Percentiles rank a stretch among this genome's conserved stretches.
These are phyloP conservation scores for Hymenoscyphus linearis DNA, from an alignment of 2,329 filamentous ascomycete species.

Conservation along the genomic window DNA sequence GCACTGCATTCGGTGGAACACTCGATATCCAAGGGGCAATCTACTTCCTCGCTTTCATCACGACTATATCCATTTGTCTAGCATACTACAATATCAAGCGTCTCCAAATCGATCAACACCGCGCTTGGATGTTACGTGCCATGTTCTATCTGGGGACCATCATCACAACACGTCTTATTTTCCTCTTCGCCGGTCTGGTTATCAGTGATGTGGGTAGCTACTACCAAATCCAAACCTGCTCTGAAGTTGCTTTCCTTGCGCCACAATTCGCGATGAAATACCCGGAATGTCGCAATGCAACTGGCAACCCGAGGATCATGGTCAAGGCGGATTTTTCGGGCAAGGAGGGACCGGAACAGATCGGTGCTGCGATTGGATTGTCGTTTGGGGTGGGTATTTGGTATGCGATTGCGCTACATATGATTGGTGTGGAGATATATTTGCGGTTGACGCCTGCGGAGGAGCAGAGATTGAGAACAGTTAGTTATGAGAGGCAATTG, in stretches of 20 bases:
- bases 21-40: conserved; percentile 43
- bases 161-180: conserved; percentile 46
- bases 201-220: conserved; percentile 35
- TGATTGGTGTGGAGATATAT: conserved; percentile 40
- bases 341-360: conserved; percentile 2
- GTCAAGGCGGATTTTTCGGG: background rate
- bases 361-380: conserved; percentile 26
- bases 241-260: conserved; percentile 40
- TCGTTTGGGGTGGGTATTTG: conserved; percentile 48
- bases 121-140: conserved; percentile 58
- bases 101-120: conserved; percentile 57
- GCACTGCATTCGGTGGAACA: conserved; percentile 48
- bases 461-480: conserved; percentile 45
- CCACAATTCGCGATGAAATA: background rate
- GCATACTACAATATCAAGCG: conserved; percentile 53
- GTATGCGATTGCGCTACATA: conserved; percentile 47
- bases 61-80: conserved; percentile 39
- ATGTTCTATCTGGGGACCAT: conserved; percentile 48
- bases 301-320: background rate
- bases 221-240: conserved; percentile 39
- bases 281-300: conserved; percentile 3
- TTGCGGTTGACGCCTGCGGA: conserved; percentile 43
- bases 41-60: conserved; percentile 41
- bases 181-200: conserved; percentile 38
- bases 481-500: conserved; percentile 51